These are phyloP conservation scores for Xylaria venustula DNA, from an alignment of 495 filamentous ascomycete genomes.

Conservation along the genomic window DNA sequence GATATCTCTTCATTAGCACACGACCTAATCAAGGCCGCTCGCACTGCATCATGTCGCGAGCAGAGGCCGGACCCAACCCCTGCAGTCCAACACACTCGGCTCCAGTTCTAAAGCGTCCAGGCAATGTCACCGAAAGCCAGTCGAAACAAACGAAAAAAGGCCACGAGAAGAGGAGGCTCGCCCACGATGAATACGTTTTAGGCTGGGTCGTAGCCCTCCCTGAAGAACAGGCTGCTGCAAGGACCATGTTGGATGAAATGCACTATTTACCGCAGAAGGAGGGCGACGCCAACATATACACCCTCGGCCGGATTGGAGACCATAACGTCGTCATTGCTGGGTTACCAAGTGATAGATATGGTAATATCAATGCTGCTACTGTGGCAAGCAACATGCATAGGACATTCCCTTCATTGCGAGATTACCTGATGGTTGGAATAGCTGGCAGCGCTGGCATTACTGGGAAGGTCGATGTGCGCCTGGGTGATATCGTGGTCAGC, in stretches of 20 bases:
- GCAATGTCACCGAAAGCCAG: no score
- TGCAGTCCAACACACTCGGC: no score
- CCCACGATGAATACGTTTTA: conserved; percentile 40
- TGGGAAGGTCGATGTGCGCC: conserved; percentile 32
- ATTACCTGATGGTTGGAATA: conserved; percentile 46
- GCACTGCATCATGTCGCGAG: no score
- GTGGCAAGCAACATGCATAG: conserved; percentile 34
- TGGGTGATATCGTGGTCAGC: conserved; percentile 49
- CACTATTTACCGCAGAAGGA: neutral
- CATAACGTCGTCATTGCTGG: conserved; percentile 48
- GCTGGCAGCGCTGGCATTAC: conserved; percentile 41
- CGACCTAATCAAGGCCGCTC: no score
- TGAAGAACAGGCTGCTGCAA: conserved; percentile 43
- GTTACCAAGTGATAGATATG: conserved; percentile 32
- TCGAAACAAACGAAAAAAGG: no score
- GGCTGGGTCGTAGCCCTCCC: conserved; percentile 49
- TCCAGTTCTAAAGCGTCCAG: neutral
- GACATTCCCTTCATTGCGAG: conserved; percentile 35
- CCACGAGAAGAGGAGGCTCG: neutral
- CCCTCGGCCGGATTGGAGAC: conserved; percentile 33
- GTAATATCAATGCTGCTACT: conserved; percentile 35
- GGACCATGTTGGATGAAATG: conserved; percentile 45
- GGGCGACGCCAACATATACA: conserved; percentile 34
- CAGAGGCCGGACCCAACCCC: no score
- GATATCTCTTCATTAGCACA: no score